Evolutionary conservation across 2,329 filamentous ascomycete genomes (phyloP), one percentile per base, ranked within the genome.

Genomic region (Neonectria neomacrospora): DNA sequence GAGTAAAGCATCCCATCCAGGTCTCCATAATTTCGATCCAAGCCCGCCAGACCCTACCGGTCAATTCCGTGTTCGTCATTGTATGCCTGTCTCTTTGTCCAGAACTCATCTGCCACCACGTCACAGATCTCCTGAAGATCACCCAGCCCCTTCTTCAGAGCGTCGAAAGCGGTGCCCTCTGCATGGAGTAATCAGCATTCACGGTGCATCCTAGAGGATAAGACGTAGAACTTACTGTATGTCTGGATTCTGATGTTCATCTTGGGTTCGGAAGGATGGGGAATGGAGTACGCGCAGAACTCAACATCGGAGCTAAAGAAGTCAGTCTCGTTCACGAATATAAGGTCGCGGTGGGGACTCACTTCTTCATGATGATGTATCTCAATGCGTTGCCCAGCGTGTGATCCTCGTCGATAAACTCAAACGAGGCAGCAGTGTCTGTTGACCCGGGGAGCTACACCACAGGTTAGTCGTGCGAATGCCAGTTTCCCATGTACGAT

Each of bases 331-430:
- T 54, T 30, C 8, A 26, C 2, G 11, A 20, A 18, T 18, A 18
- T 3, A 8, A n/a, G 2, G 9, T 18, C 11, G 11, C 3, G 8
- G 54, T 11, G n/a, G 11, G 30, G 50, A 76, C 88, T 69, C 83
- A 97, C 95, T 99, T 99, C 82, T 98, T 98, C 92, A 97, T 97
- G 74, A 99, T 96, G 67, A 97, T 91, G 77, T 94, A 98, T 74
- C 96, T 88, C 72, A 99, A 81, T 10, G 94, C 93, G 79, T 99
- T 99, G 28, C 96, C 96, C 55, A 99, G 83, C 0, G 96, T 99
- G 80, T 99, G 96, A 45, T 96, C 94, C 81, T 99, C 96, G 48
- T 93, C 90, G 64, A 92, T 88, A 73, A 99, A 97, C 77, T 98
- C 93, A 77, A 98, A 99, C 16, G 94, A 97, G 30, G 96, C 96